Evolutionary conservation across 2,329 filamentous ascomycete genomes (phyloP).

Genomic region (Huntiella moniliformis): DNA sequence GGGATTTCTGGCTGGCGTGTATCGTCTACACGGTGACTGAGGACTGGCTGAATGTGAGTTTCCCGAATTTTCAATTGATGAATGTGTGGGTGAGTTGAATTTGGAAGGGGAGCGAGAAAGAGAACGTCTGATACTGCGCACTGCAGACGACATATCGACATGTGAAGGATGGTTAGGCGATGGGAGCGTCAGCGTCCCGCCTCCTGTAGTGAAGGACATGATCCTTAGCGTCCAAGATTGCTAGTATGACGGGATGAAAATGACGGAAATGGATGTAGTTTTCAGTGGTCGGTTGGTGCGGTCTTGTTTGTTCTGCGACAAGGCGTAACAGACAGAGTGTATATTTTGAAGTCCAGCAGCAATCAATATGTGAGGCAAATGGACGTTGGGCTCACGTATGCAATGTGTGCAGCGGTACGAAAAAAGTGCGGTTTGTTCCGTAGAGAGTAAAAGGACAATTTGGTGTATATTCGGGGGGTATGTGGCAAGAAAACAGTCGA

Average conservation of each 20-base stretch:
- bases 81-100: conserved; percentile 25
- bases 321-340: not conserved
- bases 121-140: conserved; percentile 69
- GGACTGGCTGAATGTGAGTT: conserved; percentile 34
- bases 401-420: no score
- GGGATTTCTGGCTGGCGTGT: conserved; percentile 13
- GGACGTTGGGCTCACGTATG: no score
- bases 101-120: conserved; percentile 90
- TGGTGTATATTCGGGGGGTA: no score
- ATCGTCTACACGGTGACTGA: conserved; percentile 33
- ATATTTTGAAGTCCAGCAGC: not conserved
- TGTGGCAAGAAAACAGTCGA: no score
- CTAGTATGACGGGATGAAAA: no score
- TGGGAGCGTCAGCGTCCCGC: conserved; percentile 65
- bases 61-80: conserved; percentile 24
- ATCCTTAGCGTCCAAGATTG: conserved; percentile 13
- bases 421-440: no score
- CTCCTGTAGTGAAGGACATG: conserved; percentile 41
- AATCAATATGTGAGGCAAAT: no score
- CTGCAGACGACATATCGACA: conserved; percentile 64
- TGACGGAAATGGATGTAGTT: no score
- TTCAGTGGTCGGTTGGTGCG: no score
- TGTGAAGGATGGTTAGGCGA: conserved; percentile 71
- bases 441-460: no score
- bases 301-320: no score